Evolutionary conservation across 2,329 filamentous ascomycete genomes (phyloP).

Genomic region (Colletotrichum sp.): DNA sequence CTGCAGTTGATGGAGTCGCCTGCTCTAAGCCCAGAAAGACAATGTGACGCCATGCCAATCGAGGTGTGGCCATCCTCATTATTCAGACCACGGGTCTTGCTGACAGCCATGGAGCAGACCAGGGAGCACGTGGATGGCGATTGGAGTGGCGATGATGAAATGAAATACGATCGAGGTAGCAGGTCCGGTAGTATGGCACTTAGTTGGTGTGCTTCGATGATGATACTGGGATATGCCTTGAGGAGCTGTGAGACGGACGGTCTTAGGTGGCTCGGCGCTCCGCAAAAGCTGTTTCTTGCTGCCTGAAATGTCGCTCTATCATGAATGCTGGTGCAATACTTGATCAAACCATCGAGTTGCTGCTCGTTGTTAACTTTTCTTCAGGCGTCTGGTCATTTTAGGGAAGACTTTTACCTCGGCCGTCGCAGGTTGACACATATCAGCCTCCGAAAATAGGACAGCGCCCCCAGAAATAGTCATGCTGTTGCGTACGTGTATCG

Average conservation of each 20-base stretch:
- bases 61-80: background rate
- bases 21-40: background rate
- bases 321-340: background rate
- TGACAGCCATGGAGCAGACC: background rate
- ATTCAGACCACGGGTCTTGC: background rate
- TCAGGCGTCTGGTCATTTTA: accelerated
- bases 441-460: background rate
- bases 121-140: background rate
- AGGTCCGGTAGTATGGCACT: background rate
- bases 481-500: background rate
- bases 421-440: background rate
- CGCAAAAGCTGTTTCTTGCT: background rate
- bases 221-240: background rate
- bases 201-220: accelerated
- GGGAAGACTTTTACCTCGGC: background rate
- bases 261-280: background rate
- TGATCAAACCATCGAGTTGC: background rate
- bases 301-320: background rate
- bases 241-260: background rate
- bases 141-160: background rate
- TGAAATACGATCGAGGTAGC: background rate
- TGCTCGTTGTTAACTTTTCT: background rate
- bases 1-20: background rate
- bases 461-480: background rate
- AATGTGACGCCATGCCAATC: background rate